phyloP scores from a whole-genome alignment of 208 protist species.

The Acanthamoeba culbertsoni region DNA sequence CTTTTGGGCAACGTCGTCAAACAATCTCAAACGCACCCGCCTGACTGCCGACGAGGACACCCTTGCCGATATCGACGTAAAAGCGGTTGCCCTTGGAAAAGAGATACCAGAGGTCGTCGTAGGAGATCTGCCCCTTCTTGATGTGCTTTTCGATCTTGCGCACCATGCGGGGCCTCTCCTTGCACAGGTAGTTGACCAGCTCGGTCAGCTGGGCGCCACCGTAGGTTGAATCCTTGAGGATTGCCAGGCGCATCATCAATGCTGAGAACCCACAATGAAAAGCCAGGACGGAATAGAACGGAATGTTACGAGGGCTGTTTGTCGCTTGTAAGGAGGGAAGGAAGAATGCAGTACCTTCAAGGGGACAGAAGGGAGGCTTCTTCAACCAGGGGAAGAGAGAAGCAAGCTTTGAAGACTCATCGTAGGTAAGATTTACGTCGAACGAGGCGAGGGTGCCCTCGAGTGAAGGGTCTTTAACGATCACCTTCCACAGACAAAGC shows the following conservation, averaged over 20 bases:
- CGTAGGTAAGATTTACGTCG: not conserved
- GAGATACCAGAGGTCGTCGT: slow-evolving; percentile 52
- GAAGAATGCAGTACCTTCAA: slow-evolving; percentile 22
- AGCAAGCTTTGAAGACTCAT: not conserved
- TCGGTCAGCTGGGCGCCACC: not conserved
- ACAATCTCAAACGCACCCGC: not conserved
- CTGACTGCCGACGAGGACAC: not conserved
- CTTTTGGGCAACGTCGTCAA: too few species aligned
- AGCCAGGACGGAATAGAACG: not conserved
- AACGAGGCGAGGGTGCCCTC: not conserved
- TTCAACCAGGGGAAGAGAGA: slow-evolving; percentile 26
- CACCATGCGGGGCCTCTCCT: not conserved
- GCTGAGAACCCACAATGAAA: not conserved
- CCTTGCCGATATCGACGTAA: slow-evolving; percentile 30
- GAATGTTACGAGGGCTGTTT: too few species aligned
- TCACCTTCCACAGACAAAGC: not conserved
- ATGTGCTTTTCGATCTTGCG: not conserved
- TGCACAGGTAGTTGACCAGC: slow-evolving; percentile 33
- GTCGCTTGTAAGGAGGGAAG: too few species aligned
- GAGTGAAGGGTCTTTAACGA: slow-evolving; percentile 16
- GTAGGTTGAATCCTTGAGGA: not conserved
- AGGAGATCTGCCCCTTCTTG: slow-evolving; percentile 43
- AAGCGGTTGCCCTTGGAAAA: slow-evolving; percentile 54
- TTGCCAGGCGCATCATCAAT: not conserved
- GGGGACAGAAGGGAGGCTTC: slow-evolving; percentile 44